Conservation (phyloP, 768 basidiomycete species). For the Boletus insuetus region DNA sequence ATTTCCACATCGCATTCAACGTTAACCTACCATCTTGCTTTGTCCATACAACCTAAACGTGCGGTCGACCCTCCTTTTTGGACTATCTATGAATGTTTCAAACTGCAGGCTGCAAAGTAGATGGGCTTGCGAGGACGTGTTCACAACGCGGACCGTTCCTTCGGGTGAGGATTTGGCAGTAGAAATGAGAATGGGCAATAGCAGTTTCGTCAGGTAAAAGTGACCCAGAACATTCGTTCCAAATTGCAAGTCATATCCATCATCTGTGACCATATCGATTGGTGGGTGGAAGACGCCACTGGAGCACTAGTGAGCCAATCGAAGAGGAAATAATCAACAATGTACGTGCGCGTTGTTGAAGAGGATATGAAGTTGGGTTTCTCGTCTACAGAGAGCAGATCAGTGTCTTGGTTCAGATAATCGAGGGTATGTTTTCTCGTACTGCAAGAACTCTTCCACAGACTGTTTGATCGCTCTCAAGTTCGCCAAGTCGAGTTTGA, state of each 20-base stretch:
- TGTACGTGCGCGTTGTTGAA: constrained; percentile 9
- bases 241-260: constrained; percentile 6
- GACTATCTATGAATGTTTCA: constrained; percentile 37
- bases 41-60: constrained; percentile 29
- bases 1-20: not conserved
- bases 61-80: constrained; percentile 29
- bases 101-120: too few relatives aligned
- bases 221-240: constrained; percentile 10
- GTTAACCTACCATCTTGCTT: constrained; percentile 11
- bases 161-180: constrained; percentile 20
- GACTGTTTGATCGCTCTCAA: not conserved
- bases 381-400: not conserved
- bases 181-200: constrained; percentile 14
- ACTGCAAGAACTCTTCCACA: constrained; percentile 31
- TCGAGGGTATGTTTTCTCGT: constrained; percentile 19
- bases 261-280: not conserved
- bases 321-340: too few relatives aligned
- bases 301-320: not conserved
- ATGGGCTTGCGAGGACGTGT: too few relatives aligned
- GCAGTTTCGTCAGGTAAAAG: constrained; percentile 6
- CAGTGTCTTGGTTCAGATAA: constrained; percentile 23
- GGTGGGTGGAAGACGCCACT: constrained; percentile 4
- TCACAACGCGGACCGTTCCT: too few relatives aligned
- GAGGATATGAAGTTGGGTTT: not conserved
- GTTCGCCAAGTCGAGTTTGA: too few relatives aligned